A percentile compares a stretch with the other conserved stretches of the same genome.
Conservation (phyloP, 139 green algal species). For the Trebouxia sp. region DNA sequence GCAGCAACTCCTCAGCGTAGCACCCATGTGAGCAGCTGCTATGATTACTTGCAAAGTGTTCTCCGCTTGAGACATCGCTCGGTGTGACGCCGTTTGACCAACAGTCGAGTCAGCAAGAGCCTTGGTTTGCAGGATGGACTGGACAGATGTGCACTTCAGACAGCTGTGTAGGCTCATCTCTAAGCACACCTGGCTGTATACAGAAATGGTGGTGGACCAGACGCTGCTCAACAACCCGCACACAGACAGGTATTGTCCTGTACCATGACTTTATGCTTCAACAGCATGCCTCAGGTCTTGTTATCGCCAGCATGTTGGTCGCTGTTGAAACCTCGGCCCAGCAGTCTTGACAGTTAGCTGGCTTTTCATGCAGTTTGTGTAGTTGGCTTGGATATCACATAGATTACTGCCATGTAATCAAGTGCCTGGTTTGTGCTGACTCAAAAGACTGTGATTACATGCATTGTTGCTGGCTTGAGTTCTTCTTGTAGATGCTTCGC, state of each 20-base stretch:
- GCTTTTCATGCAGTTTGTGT: too few relatives aligned
- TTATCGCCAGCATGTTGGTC: neutral
- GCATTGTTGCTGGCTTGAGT: too few relatives aligned
- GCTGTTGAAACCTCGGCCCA: too few relatives aligned
- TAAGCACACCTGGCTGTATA: conserved; percentile 82
- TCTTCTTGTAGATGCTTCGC: too few relatives aligned
- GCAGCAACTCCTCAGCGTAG: conserved; percentile 71
- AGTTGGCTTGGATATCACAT: too few relatives aligned
- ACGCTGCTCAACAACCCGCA: conserved; percentile 78
- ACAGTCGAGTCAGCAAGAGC: neutral
- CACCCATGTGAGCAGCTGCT: conserved; percentile 68
- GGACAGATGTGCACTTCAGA: conserved; percentile 88
- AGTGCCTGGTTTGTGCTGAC: too few relatives aligned
- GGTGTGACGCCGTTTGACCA: neutral
- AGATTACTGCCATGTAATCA: too few relatives aligned
- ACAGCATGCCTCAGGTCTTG: too few relatives aligned
- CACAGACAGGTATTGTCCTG: conserved; percentile 32
- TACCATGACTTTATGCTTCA: neutral
- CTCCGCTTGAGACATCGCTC: too few relatives aligned
- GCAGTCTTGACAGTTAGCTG: too few relatives aligned
- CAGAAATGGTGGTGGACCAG: conserved; percentile 94
- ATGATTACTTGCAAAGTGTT: neutral
- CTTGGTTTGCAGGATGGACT: conserved; percentile 81
- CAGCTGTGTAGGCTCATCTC: conserved; percentile 83
- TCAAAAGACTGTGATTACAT: too few relatives aligned